A percentile compares a stretch with the other conserved stretches of the same genome.
These are phyloP conservation scores for Ustilago xerochloae DNA, from an alignment of 1,284 basidiomycete species.

Conservation along the genomic window DNA sequence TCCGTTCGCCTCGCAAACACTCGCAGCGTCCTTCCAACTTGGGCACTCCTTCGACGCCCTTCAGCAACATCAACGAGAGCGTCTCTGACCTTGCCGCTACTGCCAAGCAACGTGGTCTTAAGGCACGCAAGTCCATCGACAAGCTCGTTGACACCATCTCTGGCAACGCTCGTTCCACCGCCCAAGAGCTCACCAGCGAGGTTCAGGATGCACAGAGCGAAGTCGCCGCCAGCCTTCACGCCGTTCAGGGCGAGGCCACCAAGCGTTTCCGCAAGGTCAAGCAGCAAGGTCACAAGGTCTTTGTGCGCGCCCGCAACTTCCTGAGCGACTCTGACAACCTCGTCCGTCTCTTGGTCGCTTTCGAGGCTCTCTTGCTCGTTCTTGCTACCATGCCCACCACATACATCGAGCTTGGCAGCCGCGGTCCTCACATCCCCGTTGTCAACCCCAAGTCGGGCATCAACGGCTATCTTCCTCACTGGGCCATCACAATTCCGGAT, in stretches of 20 bases:
- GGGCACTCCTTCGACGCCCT: conserved; percentile 39
- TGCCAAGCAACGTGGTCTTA: conserved; percentile 42
- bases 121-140: conserved; percentile 54
- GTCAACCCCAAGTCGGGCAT: conserved; percentile 47
- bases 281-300: conserved; percentile 37
- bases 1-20: conserved; percentile 60
- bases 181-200: conserved; percentile 37
- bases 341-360: conserved; percentile 43
- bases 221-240: conserved; percentile 39
- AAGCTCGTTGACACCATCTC: conserved; percentile 50
- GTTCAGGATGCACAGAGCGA: conserved; percentile 51
- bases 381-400: conserved; percentile 52
- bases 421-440: conserved; percentile 43
- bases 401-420: conserved; percentile 46
- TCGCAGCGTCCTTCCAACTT: conserved; percentile 42
- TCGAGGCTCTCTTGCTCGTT: conserved; percentile 56
- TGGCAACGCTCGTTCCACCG: conserved; percentile 47
- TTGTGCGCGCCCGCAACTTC: conserved; percentile 39
- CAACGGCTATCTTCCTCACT: conserved; percentile 51
- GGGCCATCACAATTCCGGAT: conserved; percentile 52
- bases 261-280: conserved; percentile 42
- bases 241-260: conserved; percentile 37
- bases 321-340: conserved; percentile 56
- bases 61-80: conserved; percentile 23
- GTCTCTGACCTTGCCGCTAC: conserved; percentile 27